Percentiles rank a stretch among this genome's conserved stretches.
Evolutionary conservation across 176 grass and related monocot genomes (phyloP).

Genomic region (Hyparrhenia diplandra): DNA sequence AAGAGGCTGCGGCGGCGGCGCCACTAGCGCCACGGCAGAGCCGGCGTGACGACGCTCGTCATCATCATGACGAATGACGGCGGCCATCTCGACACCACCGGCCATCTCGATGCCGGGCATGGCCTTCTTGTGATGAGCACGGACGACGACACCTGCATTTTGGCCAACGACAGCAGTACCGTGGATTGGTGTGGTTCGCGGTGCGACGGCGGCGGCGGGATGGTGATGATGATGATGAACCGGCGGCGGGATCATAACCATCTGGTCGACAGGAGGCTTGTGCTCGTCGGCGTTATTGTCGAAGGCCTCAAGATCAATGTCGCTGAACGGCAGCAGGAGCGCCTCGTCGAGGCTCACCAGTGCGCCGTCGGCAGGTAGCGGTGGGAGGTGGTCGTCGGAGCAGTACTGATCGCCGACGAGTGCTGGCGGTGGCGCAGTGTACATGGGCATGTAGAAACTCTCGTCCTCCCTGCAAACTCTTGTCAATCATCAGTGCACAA

Average conservation of each 20-base stretch:
- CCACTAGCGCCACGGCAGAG: background rate
- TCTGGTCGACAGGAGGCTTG: background rate
- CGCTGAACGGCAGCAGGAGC: constrained; percentile 21
- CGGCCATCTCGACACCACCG: background rate
- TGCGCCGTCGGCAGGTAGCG: too few species aligned
- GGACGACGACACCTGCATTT: background rate
- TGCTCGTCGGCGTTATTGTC: background rate
- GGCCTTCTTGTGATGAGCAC: background rate
- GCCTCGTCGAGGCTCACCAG: constrained; percentile 9
- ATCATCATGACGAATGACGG: background rate
- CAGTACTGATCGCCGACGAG: too few species aligned
- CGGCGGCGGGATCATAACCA: background rate
- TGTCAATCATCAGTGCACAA: too few species aligned
- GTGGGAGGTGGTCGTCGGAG: too few species aligned
- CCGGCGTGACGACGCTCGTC: background rate
- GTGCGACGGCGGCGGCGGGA: background rate
- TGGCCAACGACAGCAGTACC: background rate
- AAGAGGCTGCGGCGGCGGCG: background rate
- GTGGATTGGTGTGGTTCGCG: background rate
- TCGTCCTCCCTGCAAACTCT: background rate
- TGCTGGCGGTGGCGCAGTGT: background rate
- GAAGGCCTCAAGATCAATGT: constrained; percentile 40
- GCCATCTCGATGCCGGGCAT: background rate
- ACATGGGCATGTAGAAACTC: background rate
- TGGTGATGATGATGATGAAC: too few species aligned